Percentiles rank a stretch among this genome's conserved stretches.
These are phyloP conservation scores for Suillus spraguei DNA, from an alignment of 768 basidiomycete genomes.

Conservation along the genomic window DNA sequence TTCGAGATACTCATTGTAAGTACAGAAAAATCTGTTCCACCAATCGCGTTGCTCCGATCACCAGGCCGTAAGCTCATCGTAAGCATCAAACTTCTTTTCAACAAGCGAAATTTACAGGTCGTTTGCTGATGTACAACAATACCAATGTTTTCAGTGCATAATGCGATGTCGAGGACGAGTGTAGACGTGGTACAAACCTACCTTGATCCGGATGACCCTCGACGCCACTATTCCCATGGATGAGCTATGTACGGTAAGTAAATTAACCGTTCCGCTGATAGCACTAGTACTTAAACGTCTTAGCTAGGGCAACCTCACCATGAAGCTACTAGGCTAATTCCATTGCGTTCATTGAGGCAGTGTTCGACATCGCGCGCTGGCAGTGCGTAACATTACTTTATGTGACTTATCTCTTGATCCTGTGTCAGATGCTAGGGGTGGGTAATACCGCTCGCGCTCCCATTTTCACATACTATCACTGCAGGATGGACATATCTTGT, in stretches of 20 bases:
- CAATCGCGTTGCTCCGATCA: too few relatives aligned
- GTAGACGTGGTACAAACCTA: too few relatives aligned
- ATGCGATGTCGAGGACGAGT: not conserved
- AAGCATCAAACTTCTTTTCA: too few relatives aligned
- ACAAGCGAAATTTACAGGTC: too few relatives aligned
- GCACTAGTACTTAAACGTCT: not conserved
- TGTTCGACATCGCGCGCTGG: not conserved
- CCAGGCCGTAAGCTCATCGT: too few relatives aligned
- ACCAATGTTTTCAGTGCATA: not conserved
- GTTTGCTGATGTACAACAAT: too few relatives aligned
- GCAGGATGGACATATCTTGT: too few relatives aligned
- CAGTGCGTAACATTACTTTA: not conserved
- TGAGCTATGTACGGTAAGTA: not conserved
- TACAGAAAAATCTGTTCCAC: too few relatives aligned
- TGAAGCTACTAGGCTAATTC: too few relatives aligned
- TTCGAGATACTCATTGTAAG: too few relatives aligned
- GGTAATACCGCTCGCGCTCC: too few relatives aligned
- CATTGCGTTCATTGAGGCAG: not conserved
- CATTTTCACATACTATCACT: too few relatives aligned
- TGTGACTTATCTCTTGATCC: not conserved
- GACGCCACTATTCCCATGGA: not conserved
- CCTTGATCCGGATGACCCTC: not conserved
- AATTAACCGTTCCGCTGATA: not conserved
- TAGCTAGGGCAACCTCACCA: not conserved
- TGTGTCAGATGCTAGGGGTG: not conserved